phyloP scores from a whole-genome alignment of 352 stramenopile genomes.

The Phytophthora constricta region DNA sequence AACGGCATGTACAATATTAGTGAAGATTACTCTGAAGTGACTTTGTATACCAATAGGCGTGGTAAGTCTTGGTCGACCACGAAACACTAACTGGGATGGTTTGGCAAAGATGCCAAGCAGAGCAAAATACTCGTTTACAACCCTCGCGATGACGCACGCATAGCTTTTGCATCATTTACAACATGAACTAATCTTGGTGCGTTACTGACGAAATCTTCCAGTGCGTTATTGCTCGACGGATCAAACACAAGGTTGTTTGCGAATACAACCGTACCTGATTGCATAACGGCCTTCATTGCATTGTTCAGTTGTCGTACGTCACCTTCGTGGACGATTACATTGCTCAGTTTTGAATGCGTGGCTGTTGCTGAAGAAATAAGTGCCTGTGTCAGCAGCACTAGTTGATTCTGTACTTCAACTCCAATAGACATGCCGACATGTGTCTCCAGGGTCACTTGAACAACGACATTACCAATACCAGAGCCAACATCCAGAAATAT shows the following conservation, averaged over 20 bases:
- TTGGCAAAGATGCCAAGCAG: neutral
- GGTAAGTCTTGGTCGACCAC: no score
- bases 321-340: neutral
- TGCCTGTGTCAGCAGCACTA: neutral
- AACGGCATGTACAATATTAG: no score
- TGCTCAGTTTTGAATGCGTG: neutral
- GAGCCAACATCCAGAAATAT: no score
- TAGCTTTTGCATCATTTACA: constrained; percentile 1
- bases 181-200: constrained; percentile 2
- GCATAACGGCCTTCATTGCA: neutral
- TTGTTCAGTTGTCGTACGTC: neutral
- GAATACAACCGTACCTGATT: constrained; percentile 7
- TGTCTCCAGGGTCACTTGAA: constrained; percentile 4
- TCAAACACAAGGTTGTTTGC: constrained; percentile 15
- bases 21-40: no score
- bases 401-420: neutral
- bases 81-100: neutral
- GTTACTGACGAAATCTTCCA: constrained; percentile 2
- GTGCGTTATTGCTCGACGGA: neutral
- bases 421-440: neutral
- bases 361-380: neutral
- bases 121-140: constrained; percentile 3
- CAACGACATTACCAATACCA: no score
- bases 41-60: no score
- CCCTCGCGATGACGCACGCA: neutral